These are phyloP conservation scores for Xylaria sp. DNA, from an alignment of 495 filamentous ascomycete species.

Conservation along the genomic window DNA sequence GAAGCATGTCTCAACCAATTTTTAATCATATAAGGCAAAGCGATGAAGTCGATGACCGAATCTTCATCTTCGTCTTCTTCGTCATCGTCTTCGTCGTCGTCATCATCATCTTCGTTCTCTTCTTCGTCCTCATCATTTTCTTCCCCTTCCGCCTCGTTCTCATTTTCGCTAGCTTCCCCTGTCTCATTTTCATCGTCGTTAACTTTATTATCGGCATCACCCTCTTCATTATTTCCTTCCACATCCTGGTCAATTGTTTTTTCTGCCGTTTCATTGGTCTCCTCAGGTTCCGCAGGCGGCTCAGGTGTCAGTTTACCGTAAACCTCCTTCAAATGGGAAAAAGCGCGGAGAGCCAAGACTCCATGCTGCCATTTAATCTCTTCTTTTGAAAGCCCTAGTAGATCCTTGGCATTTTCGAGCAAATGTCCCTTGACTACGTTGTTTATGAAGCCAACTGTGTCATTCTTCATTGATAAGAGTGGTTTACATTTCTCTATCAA, in stretches of 20 bases:
- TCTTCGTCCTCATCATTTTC: slow-evolving; percentile 23
- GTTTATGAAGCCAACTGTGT: slow-evolving; percentile 43
- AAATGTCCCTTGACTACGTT: slow-evolving; percentile 43
- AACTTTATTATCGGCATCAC: slow-evolving; percentile 21
- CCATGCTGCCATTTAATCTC: slow-evolving; percentile 51
- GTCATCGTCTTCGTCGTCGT: slow-evolving; percentile 15
- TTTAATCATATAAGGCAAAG: slow-evolving; percentile 44
- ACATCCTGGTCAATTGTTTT: slow-evolving; percentile 16
- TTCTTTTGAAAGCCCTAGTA: slow-evolving; percentile 43
- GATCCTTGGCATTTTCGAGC: slow-evolving; percentile 38
- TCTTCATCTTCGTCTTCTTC: slow-evolving; percentile 9
- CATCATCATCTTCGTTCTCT: slow-evolving; percentile 29
- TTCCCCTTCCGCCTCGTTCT: slow-evolving; percentile 3
- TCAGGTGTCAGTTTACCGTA: slow-evolving; percentile 31
- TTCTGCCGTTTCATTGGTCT: slow-evolving; percentile 20
- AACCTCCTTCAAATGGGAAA: slow-evolving; percentile 42
- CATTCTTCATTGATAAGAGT: slow-evolving; percentile 36
- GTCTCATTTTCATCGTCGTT: slow-evolving; percentile 27
- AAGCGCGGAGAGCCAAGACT: slow-evolving; percentile 43
- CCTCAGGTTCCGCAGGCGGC: slow-evolving; percentile 15
- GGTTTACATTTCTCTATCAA: slow-evolving; percentile 45
- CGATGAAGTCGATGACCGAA: not conserved
- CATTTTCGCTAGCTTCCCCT: slow-evolving; percentile 8
- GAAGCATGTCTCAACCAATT: slow-evolving; percentile 48
- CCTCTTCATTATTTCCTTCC: slow-evolving; percentile 20